These are phyloP conservation scores for Nakazawaea populi DNA, from an alignment of 805 yeast genomes.

Conservation along the genomic window DNA sequence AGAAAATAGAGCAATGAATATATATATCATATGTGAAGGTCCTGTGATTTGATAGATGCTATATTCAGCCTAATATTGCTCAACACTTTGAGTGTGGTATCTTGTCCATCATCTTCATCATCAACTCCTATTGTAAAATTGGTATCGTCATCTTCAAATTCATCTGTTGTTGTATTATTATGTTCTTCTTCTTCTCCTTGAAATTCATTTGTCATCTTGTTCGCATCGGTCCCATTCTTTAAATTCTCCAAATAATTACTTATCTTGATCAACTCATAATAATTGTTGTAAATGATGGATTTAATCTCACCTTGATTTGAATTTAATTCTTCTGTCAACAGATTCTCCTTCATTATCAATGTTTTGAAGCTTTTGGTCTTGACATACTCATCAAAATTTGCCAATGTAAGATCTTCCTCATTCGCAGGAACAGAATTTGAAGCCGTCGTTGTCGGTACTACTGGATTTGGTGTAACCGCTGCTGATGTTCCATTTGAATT, in stretches of 20 bases:
- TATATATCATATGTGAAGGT: constrained; percentile 6
- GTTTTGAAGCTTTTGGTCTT: constrained; percentile 22
- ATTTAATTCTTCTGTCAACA: constrained; percentile 38
- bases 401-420: constrained; percentile 19
- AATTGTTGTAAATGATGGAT: constrained; percentile 68
- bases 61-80: constrained; percentile 18
- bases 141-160: constrained; percentile 5
- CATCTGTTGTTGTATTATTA: background rate
- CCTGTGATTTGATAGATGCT: constrained; percentile 13
- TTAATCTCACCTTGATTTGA: constrained; percentile 57
- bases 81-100: constrained; percentile 18
- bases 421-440: background rate
- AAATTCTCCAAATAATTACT: constrained; percentile 45
- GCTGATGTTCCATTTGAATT: background rate
- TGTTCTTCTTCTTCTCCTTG: background rate
- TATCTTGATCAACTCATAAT: constrained; percentile 65
- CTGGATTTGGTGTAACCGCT: background rate
- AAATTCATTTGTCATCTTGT: no score
- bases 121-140: constrained; percentile 11
- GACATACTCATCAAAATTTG: constrained; percentile 28
- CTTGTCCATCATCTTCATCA: constrained; percentile 13
- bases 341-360: constrained; percentile 30
- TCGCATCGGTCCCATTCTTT: constrained; percentile 13
- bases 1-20: background rate
- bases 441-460: background rate